Evolutionary conservation across 2,329 filamentous ascomycete genomes (phyloP).

Genomic region (Pochonia chlamydosporia): DNA sequence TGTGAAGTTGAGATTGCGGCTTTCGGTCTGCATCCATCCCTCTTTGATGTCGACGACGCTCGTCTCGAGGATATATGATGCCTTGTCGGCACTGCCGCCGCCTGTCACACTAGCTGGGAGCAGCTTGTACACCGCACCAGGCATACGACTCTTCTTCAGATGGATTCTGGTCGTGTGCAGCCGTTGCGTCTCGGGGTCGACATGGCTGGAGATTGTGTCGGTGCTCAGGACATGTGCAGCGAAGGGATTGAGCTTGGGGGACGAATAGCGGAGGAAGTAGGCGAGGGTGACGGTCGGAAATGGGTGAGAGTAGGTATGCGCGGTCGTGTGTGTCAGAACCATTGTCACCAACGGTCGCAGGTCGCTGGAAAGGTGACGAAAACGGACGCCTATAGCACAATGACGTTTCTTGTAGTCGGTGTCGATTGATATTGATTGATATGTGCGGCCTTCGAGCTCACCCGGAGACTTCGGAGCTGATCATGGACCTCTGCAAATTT

Average conservation of each 20-base stretch:
- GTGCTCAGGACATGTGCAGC: slow-evolving; percentile 76
- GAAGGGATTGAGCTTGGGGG: slow-evolving; percentile 67
- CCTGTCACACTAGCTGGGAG: slow-evolving; percentile 66
- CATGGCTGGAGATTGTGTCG: slow-evolving; percentile 70
- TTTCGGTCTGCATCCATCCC: slow-evolving; percentile 79
- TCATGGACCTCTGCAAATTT: slow-evolving; percentile 15
- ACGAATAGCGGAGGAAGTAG: slow-evolving; percentile 83
- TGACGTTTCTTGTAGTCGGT: slow-evolving; percentile 9
- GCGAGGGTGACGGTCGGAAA: slow-evolving; percentile 82
- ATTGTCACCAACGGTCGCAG: slow-evolving; percentile 32
- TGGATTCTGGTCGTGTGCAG: slow-evolving; percentile 75
- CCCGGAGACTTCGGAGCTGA: slow-evolving; percentile 14
- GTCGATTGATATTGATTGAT: slow-evolving; percentile 2
- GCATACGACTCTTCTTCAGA: slow-evolving; percentile 74
- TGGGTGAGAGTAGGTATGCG: slow-evolving; percentile 71
- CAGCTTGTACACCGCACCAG: slow-evolving; percentile 67
- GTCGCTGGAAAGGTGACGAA: not conserved
- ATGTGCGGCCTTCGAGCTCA: slow-evolving; percentile 14
- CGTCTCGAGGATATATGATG: slow-evolving; percentile 75
- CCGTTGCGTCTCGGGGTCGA: slow-evolving; percentile 68
- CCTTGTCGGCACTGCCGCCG: slow-evolving; percentile 58
- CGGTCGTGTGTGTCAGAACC: slow-evolving; percentile 60
- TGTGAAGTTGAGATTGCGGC: slow-evolving; percentile 75
- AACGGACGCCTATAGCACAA: slow-evolving; percentile 1
- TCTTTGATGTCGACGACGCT: slow-evolving; percentile 73